Evolutionary conservation across 2,329 filamentous ascomycete species (phyloP).

Genomic region (Xylaria sp.): DNA sequence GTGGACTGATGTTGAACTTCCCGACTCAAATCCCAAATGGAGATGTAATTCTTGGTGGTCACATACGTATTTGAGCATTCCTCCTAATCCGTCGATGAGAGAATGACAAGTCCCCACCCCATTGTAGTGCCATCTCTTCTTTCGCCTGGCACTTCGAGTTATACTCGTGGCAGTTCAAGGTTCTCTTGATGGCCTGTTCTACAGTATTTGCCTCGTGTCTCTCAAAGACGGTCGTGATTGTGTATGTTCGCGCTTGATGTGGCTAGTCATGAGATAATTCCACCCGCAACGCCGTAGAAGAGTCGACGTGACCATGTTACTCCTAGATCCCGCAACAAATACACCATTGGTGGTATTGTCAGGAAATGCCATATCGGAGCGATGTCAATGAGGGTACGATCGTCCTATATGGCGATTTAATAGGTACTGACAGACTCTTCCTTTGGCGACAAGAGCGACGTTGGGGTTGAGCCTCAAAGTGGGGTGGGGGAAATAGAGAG

Average conservation of each 20-base stretch:
- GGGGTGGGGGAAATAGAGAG: neutral
- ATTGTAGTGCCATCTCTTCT: neutral
- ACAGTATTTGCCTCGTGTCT: neutral
- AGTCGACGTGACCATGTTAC: neutral
- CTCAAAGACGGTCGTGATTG: neutral
- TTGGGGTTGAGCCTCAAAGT: neutral
- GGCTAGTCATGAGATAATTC: neutral
- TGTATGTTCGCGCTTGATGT: neutral
- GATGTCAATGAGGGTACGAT: neutral
- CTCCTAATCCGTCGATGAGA: neutral
- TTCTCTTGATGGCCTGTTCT: neutral
- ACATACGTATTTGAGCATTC: neutral
- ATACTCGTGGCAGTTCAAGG: neutral
- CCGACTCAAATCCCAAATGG: neutral
- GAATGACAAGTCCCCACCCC: neutral
- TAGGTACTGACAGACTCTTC: neutral
- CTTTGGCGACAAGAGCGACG: neutral
- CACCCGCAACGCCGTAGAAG: neutral
- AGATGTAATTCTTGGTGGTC: neutral
- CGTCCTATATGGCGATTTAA: neutral
- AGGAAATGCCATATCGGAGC: neutral
- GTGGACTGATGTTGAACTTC: neutral
- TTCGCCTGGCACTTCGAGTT: neutral
- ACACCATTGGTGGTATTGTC: neutral
- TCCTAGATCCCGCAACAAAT: neutral